phyloP scores from a whole-genome alignment of 2,329 filamentous ascomycete species.

The Xylariaceae sp. region DNA sequence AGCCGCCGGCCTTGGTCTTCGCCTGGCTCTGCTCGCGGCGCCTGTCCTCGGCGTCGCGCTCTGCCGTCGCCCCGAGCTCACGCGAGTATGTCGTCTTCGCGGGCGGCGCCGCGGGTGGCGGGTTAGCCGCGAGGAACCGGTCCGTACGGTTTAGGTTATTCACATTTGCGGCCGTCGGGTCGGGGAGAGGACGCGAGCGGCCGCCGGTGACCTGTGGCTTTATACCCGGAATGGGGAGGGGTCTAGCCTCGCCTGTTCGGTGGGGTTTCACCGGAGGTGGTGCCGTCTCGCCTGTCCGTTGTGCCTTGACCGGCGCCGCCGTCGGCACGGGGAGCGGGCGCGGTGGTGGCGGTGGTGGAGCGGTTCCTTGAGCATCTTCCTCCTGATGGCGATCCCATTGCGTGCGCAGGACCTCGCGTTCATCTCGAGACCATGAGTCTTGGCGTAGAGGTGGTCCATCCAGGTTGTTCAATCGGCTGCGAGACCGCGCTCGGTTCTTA shows the following conservation, averaged over 20 bases:
- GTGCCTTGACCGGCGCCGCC: slow-evolving; percentile 34
- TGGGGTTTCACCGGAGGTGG: slow-evolving; percentile 38
- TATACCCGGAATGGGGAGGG: slow-evolving; percentile 52
- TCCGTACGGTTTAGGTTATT: slow-evolving; percentile 56
- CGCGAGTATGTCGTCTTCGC: slow-evolving; percentile 56
- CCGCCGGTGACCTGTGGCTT: slow-evolving; percentile 32
- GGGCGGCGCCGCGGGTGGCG: slow-evolving; percentile 47
- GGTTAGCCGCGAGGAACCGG: slow-evolving; percentile 58
- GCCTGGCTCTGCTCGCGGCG: slow-evolving; percentile 60
- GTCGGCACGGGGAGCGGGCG: slow-evolving; percentile 48
- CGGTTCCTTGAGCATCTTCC: slow-evolving; percentile 32
- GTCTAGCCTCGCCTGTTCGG: slow-evolving; percentile 49
- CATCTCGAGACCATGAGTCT: slow-evolving; percentile 66
- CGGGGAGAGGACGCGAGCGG: slow-evolving; percentile 34
- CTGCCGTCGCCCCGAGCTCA: slow-evolving; percentile 58
- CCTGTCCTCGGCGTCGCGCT: slow-evolving; percentile 65
- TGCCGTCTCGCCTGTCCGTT: neutral
- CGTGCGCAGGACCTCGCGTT: slow-evolving; percentile 65
- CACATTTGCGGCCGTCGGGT: slow-evolving; percentile 27
- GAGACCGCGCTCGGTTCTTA: slow-evolving; percentile 45
- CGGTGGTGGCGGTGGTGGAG: slow-evolving; percentile 34
- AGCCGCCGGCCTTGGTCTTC: slow-evolving; percentile 64
- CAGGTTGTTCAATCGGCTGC: slow-evolving; percentile 43
- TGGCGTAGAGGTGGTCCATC: slow-evolving; percentile 55
- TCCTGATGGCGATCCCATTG: slow-evolving; percentile 51